Conservation (phyloP, 176 grass and related monocot species). For the Carex cristatella region DNA sequence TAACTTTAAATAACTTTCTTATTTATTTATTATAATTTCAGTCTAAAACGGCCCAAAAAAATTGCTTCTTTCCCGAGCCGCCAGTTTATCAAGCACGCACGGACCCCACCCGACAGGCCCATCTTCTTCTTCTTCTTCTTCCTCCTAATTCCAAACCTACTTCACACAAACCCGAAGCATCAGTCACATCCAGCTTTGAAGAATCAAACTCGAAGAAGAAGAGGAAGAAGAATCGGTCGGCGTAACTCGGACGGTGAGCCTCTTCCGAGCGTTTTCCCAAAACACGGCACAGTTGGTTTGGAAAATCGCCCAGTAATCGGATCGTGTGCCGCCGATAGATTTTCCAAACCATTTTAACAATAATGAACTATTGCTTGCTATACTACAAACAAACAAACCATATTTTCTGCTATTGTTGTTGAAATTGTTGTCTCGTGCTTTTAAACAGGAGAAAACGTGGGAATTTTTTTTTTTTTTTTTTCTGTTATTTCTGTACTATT, state of each 20-base stretch:
- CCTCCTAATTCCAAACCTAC: too few species aligned
- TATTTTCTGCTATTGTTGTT: neutral
- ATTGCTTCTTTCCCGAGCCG: too few species aligned
- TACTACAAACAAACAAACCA: neutral
- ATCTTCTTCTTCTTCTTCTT: too few species aligned
- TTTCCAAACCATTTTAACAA: neutral
- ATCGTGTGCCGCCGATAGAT: neutral
- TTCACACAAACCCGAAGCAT: neutral
- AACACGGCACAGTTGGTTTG: too few species aligned
- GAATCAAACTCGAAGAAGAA: too few species aligned
- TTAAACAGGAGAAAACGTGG: neutral
- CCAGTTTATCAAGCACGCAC: too few species aligned
- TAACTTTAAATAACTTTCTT: too few species aligned
- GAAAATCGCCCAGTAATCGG: neutral
- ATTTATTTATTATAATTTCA: too few species aligned
- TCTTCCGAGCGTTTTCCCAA: neutral
- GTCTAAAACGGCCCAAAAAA: too few species aligned
- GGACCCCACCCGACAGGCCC: too few species aligned
- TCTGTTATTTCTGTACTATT: neutral
- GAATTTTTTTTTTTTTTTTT: too few species aligned
- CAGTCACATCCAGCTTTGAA: neutral
- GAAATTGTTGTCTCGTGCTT: neutral
- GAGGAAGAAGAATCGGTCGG: neutral
- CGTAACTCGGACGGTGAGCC: neutral
- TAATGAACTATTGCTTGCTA: neutral